Percentiles rank a stretch among this genome's conserved stretches.
Conservation (phyloP, 1,284 basidiomycete species). For the Agaricales sp. region DNA sequence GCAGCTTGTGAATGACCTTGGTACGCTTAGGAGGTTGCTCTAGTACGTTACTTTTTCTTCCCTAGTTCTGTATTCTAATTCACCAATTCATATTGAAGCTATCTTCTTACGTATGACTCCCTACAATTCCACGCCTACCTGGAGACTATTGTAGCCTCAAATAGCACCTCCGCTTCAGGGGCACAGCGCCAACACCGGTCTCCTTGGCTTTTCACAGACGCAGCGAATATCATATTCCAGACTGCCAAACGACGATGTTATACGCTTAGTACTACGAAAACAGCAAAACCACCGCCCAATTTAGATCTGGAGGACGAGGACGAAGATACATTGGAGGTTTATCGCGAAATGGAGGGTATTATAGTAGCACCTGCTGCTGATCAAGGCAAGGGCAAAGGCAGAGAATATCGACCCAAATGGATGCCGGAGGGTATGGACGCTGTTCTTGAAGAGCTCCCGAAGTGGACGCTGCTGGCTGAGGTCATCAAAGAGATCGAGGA, state of each 20-base stretch:
- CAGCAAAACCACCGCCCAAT: constrained; percentile 13
- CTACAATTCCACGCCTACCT: constrained; percentile 89
- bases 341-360: constrained; percentile 50
- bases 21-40: constrained; percentile 77
- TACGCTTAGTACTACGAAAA: constrained; percentile 31
- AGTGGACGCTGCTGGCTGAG: constrained; percentile 84
- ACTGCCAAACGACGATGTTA: constrained; percentile 79
- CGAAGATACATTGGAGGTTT: constrained; percentile 62
- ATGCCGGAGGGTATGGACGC: constrained; percentile 76
- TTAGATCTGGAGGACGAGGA: constrained; percentile 38
- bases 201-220: constrained; percentile 83
- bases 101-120: constrained; percentile 85
- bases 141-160: constrained; percentile 80
- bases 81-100: constrained; percentile 33
- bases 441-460: constrained; percentile 89
- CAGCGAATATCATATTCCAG: constrained; percentile 82
- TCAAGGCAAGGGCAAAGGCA: constrained; percentile 14
- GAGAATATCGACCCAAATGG: constrained; percentile 36
- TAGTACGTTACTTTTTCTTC: constrained; percentile 37
- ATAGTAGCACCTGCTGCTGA: constrained; percentile 1
- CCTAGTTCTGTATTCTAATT: neutral
- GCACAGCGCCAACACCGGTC: constrained; percentile 58
- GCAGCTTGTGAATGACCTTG: constrained; percentile 84
- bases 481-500: constrained; percentile 89
- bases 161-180: constrained; percentile 44